phyloP scores from a whole-genome alignment of 768 basidiomycete species.

The Cyclocybe aegerita region DNA sequence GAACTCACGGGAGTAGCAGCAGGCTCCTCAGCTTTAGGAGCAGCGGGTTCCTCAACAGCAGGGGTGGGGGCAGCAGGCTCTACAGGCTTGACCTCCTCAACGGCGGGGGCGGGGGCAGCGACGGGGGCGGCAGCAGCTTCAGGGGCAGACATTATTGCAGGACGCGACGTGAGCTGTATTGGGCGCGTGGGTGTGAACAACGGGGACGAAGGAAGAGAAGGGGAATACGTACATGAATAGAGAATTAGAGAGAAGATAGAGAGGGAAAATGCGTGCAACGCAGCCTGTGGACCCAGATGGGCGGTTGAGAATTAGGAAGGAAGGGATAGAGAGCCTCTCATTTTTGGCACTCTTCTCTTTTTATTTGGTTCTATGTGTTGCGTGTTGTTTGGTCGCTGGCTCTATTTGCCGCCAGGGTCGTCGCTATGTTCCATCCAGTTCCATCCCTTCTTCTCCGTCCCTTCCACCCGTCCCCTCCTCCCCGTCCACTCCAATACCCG shows the following conservation, averaged over 20 bases:
- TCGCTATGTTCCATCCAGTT: slow-evolving; percentile 18
- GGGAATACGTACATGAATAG: slow-evolving; percentile 37
- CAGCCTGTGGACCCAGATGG: slow-evolving; percentile 48
- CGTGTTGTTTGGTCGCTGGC: slow-evolving; percentile 41
- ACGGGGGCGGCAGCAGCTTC: slow-evolving; percentile 48
- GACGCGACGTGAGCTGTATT: slow-evolving; percentile 52
- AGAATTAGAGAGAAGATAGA: slow-evolving; percentile 61
- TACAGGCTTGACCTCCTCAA: slow-evolving; percentile 53
- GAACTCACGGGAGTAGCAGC: slow-evolving; percentile 30
- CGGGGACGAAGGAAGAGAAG: slow-evolving; percentile 12
- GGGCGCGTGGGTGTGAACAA: slow-evolving; percentile 14
- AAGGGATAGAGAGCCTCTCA: slow-evolving; percentile 47
- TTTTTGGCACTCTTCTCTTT: slow-evolving; percentile 38
- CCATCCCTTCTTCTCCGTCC: slow-evolving; percentile 7
- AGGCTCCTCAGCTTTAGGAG: slow-evolving; percentile 2
- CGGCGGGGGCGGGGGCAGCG: slow-evolving; percentile 34
- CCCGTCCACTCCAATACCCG: background rate
- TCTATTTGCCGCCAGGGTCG: slow-evolving; percentile 35
- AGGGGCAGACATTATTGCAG: slow-evolving; percentile 82
- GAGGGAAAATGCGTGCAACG: slow-evolving; percentile 49
- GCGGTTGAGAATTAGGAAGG: slow-evolving; percentile 53
- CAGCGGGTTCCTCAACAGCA: slow-evolving; percentile 30
- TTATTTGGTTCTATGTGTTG: slow-evolving; percentile 45
- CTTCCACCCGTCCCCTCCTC: background rate
- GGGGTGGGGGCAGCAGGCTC: slow-evolving; percentile 38